A percentile compares a stretch with the other conserved stretches of the same genome.
Evolutionary conservation across 2,329 filamentous ascomycete genomes (phyloP).

Genomic region (Aspergillus cejpii): DNA sequence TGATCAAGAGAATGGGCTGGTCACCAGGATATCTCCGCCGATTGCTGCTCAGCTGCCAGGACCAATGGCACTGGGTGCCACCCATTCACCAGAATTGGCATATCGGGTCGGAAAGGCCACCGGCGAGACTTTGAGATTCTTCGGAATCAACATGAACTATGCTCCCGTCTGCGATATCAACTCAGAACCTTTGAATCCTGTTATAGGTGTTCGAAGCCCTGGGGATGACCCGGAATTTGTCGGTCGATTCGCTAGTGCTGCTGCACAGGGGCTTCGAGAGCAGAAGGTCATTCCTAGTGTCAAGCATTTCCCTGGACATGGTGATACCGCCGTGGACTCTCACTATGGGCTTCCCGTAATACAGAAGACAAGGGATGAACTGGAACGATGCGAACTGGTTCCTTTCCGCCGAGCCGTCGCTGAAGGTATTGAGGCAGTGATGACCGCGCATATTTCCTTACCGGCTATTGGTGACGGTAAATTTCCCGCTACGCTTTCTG

Average conservation of each 20-base stretch:
- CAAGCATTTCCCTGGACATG: conserved; percentile 45
- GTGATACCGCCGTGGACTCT: conserved; percentile 42
- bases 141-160: conserved; percentile 45
- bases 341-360: conserved; percentile 41
- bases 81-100: conserved; percentile 31
- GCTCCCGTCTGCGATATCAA: conserved; percentile 43
- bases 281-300: conserved; percentile 39
- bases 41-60: conserved; percentile 40
- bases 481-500: conserved; percentile 39
- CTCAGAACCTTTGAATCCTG: conserved; percentile 41
- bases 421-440: conserved; percentile 40
- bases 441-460: conserved; percentile 43
- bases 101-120: conserved; percentile 35
- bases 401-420: conserved; percentile 41
- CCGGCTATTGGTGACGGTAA: conserved; percentile 29
- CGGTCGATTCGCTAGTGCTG: conserved; percentile 37
- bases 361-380: conserved; percentile 30
- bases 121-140: conserved; percentile 33
- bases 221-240: conserved; percentile 41
- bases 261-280: conserved; percentile 35
- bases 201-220: conserved; percentile 41
- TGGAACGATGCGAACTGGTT: conserved; percentile 40
- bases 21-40: conserved; percentile 39
- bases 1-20: conserved; percentile 44
- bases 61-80: conserved; percentile 42